Evolutionary conservation across 176 grass and related monocot genomes (phyloP), one percentile per base, ranked within the genome.

Genomic region (Phyllostachys edulis): DNA sequence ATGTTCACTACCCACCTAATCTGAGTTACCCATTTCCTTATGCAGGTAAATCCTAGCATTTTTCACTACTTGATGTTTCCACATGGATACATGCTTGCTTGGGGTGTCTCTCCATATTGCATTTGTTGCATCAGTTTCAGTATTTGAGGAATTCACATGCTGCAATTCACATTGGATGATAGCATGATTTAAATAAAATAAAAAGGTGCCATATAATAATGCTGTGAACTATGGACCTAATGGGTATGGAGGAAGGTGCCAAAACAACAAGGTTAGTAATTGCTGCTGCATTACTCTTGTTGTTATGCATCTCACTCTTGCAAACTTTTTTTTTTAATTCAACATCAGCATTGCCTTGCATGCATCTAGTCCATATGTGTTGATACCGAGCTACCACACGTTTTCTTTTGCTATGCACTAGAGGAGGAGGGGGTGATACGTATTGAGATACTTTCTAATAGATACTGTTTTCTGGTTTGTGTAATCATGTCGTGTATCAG

Each of bases 1-100:
- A 98, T 90, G 80, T 76, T 84, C 96, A 95, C 59, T 98, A 98
- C 76, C 93, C 96, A 63, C 93, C 90, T 80, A 95, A 88, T 84
- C 59, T 95, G 69, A 95, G 85, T 52, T 93, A 91, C 45, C 96
- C 96, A 68, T 98, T 87, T 89, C 87, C 93, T 82, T 98, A 98
- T 92, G 89, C 93, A 83, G 96, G 91, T 95, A 87, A 67, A 41
- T 89, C 83, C 68, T 41, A 38, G 44, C 36, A 85, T 15, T 59
- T 63, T 47, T 77, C 6, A 26, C 6, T 71, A 47, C n/a, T 52
- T 71, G 1, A 57, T 63, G 9, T 65, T 51, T 66, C 4, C 36
- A 73, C 59, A 69, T 73, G 75, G 41, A n/a, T 75, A 13, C 5
- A 11, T 59, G n/a, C 6, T 47, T 75, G 17, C 42, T 78, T 76